Base-by-base conservation (phyloP, 352 stramenopile genomes). In the Phytophthora pistaciae region DNA sequence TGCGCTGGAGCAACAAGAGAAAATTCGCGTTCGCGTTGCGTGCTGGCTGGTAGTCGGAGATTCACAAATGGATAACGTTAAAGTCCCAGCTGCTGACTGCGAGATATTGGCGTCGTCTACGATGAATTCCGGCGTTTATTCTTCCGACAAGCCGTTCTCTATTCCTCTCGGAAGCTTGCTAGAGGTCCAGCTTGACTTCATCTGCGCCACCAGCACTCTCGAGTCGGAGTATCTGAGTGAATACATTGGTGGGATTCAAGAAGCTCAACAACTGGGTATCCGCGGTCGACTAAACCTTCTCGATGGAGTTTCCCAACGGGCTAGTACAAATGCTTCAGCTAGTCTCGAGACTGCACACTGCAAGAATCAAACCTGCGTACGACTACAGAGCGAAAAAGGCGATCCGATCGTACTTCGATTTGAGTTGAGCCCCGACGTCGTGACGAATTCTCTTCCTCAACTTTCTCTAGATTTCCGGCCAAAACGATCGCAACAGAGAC, bases 351-450 rank as follows among this genome's bases (percentile, higher is more conserved):
- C 31, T 5, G 52, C 36, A 1, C 70, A 78, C 31, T 78, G 70
- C 27, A 33, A 64, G 40, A 53, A 52, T 9, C 46, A 72, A 46
- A 23, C 20, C 2, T 78, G 70, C 20, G 48, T 25, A 25, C 55
- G 42, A 3, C 21, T 78, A 14, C 13, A 53, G 46, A 55, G 23
- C 25, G 66, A 64, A 14, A 57, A 64, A 10, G 33, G 25, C 9
- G 36, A 58, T 6, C 31, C 7, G 16, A 23, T 59, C 21, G 50
- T 20, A 2, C 53, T 74, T 25, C 60, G 44, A 31, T 78, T 78
- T 59, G 55, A 78, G 48, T 56, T 78, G 1, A 64, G 49, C 31
- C 70, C 70, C 10, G 66, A 78, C 29, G 70, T 78, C n/a, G 21
- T 70, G 44, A 67, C 66, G 13, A 60, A 60, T 49, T 2, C 7